Evolutionary conservation across 1,284 basidiomycete species (phyloP).

Genomic region (Golubevia sp.): DNA sequence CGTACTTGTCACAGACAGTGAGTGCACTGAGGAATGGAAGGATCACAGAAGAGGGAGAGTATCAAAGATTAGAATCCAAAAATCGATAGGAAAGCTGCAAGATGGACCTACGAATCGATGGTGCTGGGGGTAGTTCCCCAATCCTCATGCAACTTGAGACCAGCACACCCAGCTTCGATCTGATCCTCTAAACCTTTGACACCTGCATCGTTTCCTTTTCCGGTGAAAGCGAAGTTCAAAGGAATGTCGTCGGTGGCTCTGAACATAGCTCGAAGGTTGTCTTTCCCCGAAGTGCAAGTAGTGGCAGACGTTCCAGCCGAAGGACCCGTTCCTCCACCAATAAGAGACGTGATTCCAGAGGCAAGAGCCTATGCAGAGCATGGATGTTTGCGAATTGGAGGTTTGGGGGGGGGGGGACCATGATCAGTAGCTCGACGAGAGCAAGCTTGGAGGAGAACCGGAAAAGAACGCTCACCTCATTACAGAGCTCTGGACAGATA

Average conservation of each 20-base stretch:
- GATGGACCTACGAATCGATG: constrained; percentile 45
- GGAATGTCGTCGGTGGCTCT: constrained; percentile 49
- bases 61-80: no score
- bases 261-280: constrained; percentile 52
- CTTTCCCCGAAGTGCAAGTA: constrained; percentile 70
- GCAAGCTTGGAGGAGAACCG: constrained; percentile 67
- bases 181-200: constrained; percentile 45
- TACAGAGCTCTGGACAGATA: constrained; percentile 87
- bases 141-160: constrained; percentile 60
- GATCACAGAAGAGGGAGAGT: no score
- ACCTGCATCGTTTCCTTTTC: constrained; percentile 56
- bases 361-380: constrained; percentile 10
- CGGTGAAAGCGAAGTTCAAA: constrained; percentile 56
- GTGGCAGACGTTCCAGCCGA: constrained; percentile 88
- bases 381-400: neutral
- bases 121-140: constrained; percentile 55
- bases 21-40: no score
- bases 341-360: constrained; percentile 57
- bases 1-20: constrained; percentile 84
- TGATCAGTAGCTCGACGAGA: constrained; percentile 12
- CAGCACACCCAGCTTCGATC: constrained; percentile 49
- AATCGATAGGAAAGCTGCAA: no score
- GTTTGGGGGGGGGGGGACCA: constrained; percentile 63
- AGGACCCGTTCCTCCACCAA: constrained; percentile 78
- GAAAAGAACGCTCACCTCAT: constrained; percentile 69